Conservation (phyloP, 352 stramenopile genomes). For the Phytophthora constricta region DNA sequence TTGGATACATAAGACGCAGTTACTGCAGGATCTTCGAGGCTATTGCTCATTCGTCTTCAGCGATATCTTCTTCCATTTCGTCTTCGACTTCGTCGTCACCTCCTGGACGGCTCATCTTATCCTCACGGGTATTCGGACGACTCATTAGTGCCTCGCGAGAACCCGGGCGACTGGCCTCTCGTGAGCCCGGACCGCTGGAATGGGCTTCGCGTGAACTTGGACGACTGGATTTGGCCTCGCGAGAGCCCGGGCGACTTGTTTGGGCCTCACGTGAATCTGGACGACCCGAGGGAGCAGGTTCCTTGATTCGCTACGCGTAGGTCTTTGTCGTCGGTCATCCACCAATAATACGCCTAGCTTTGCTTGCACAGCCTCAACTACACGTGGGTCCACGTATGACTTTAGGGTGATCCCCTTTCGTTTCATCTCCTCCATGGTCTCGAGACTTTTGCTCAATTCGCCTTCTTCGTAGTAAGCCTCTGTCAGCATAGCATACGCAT, state of each 20-base stretch:
- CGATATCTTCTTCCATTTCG: conserved; percentile 86
- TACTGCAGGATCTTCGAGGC: neutral
- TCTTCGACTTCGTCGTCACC: conserved; percentile 60
- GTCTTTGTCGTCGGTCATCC: conserved; percentile 31
- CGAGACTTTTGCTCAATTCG: conserved; percentile 70
- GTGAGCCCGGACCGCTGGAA: conserved; percentile 4
- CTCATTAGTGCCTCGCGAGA: conserved; percentile 32
- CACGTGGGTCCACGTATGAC: conserved; percentile 71
- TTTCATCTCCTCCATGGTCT: conserved; percentile 86
- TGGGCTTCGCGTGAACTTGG: conserved; percentile 23
- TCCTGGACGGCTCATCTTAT: conserved; percentile 30
- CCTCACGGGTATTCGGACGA: conserved; percentile 37
- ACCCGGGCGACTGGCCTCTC: conserved; percentile 11
- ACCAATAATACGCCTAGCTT: conserved; percentile 43
- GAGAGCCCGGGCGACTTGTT: conserved; percentile 21
- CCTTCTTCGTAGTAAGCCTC: conserved; percentile 77
- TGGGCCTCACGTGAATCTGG: conserved; percentile 31
- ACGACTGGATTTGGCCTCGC: conserved; percentile 22
- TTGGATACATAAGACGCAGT: conserved; percentile 18
- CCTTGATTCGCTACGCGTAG: conserved; percentile 44
- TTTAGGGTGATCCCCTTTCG: conserved; percentile 64
- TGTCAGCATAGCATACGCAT: conserved; percentile 89
- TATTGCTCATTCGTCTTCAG: conserved; percentile 56
- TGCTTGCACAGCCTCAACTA: conserved; percentile 77
- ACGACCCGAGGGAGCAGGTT: conserved; percentile 17